Evolutionary conservation across 495 filamentous ascomycete species (phyloP).

Genomic region (Aspergillus wentii): DNA sequence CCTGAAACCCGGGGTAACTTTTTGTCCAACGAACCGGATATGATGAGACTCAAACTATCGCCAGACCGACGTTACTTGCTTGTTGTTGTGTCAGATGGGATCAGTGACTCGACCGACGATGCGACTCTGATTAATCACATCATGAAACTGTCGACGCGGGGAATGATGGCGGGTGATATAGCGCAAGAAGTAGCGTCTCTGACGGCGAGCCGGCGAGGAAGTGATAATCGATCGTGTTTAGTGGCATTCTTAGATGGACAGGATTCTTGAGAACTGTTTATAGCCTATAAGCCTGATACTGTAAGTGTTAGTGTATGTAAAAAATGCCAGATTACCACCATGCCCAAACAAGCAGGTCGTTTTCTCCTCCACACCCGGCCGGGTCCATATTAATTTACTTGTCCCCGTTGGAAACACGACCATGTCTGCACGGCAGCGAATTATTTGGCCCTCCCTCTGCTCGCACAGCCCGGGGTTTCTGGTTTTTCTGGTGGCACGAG

Average conservation of each 20-base stretch:
- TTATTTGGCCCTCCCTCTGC: too few species aligned
- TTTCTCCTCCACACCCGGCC: too few species aligned
- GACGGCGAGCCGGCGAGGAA: conserved; percentile 9
- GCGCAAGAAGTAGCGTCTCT: conserved; percentile 21
- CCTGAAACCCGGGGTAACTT: conserved; percentile 22
- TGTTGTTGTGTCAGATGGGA: conserved; percentile 27
- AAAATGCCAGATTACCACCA: too few species aligned
- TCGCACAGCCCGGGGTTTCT: too few species aligned
- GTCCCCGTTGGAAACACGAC: too few species aligned
- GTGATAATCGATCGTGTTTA: conserved; percentile 33
- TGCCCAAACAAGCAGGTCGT: too few species aligned
- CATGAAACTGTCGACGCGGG: conserved; percentile 27
- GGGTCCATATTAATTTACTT: too few species aligned
- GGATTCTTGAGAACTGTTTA: conserved; percentile 17
- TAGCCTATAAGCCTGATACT: too few species aligned
- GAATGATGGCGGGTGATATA: conserved; percentile 25
- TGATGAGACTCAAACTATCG: conserved; percentile 17
- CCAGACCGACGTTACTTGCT: conserved; percentile 25
- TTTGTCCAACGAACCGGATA: conserved; percentile 30
- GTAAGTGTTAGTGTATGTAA: too few species aligned
- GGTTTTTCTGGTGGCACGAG: too few species aligned
- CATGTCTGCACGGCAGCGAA: too few species aligned
- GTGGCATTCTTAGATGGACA: conserved; percentile 28
- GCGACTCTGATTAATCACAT: conserved; percentile 26
- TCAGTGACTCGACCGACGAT: conserved; percentile 27